These are phyloP conservation scores for Lepiota brunneoincarnata DNA, from an alignment of 768 basidiomycete species.

Conservation along the genomic window DNA sequence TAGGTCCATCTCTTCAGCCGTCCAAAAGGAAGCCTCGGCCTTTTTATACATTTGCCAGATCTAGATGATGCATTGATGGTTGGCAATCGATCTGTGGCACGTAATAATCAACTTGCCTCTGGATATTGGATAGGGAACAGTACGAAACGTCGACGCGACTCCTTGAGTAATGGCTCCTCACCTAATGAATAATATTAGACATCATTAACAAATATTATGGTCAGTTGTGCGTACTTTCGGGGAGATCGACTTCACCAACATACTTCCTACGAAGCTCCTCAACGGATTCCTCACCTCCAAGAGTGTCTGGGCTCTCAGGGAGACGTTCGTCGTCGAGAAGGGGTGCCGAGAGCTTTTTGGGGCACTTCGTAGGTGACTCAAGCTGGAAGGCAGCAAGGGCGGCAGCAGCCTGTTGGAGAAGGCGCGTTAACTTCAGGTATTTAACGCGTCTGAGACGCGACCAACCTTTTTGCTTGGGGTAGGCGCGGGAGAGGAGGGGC, in stretches of 20 bases:
- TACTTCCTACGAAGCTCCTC: conserved; percentile 42
- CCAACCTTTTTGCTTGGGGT: conserved; percentile 56
- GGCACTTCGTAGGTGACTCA: conserved; percentile 35
- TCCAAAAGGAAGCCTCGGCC: conserved; percentile 95
- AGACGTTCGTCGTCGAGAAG: conserved; percentile 34
- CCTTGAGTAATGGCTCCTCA: conserved; percentile 83
- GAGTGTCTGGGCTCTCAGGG: conserved; percentile 31
- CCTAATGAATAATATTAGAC: conserved; percentile 34
- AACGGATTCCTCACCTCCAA: conserved; percentile 21
- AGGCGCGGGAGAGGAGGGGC: conserved; percentile 28
- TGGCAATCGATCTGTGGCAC: neutral
- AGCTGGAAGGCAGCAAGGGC: conserved; percentile 42
- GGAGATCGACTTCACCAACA: conserved; percentile 72
- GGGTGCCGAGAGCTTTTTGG: conserved; percentile 17
- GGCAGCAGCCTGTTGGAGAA: conserved; percentile 34
- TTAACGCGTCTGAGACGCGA: conserved; percentile 10
- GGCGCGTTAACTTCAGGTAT: conserved; percentile 9
- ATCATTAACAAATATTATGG: conserved; percentile 29
- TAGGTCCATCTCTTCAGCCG: conserved; percentile 91
- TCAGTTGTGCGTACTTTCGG: conserved; percentile 44
- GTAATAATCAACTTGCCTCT: conserved; percentile 52
- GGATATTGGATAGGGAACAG: conserved; percentile 94
- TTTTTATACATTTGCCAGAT: conserved; percentile 99
- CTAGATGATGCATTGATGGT: conserved; percentile 36
- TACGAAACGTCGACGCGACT: conserved; percentile 82